Evolutionary conservation across 768 basidiomycete genomes (phyloP).

Genomic region (Leccinum boreale): DNA sequence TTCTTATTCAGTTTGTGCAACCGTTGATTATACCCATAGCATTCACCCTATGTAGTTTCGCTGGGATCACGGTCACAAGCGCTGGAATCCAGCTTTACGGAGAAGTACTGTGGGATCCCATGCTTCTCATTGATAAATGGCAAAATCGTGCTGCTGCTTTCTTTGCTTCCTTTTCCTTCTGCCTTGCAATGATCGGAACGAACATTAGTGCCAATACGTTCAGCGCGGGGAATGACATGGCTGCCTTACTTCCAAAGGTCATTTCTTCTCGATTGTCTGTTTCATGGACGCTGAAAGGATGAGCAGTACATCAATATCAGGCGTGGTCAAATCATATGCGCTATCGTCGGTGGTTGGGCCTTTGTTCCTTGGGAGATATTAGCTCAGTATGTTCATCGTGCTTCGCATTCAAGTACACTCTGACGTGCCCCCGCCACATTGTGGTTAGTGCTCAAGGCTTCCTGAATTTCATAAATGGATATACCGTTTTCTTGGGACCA

Average conservation of each 20-base stretch:
- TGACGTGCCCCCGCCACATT: too few relatives aligned
- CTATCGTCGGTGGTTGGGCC: slow-evolving; percentile 63
- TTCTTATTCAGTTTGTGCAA: slow-evolving; percentile 65
- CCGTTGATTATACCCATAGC: slow-evolving; percentile 73
- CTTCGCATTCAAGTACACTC: not conserved
- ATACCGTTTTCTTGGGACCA: slow-evolving; percentile 83
- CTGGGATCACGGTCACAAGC: slow-evolving; percentile 77
- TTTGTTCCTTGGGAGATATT: slow-evolving; percentile 85
- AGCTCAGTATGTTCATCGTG: slow-evolving; percentile 30
- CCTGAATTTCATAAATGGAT: slow-evolving; percentile 77
- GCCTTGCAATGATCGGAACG: slow-evolving; percentile 65
- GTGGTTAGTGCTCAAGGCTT: slow-evolving; percentile 56
- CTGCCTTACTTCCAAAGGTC: slow-evolving; percentile 62
- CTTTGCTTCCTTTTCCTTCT: slow-evolving; percentile 74
- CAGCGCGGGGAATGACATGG: slow-evolving; percentile 81
- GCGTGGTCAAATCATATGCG: slow-evolving; percentile 28
- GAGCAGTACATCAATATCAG: slow-evolving; percentile 29
- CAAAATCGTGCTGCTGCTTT: slow-evolving; percentile 83
- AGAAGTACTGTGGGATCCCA: slow-evolving; percentile 69
- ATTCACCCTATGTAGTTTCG: slow-evolving; percentile 74
- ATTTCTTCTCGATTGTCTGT: not conserved
- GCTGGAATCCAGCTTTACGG: slow-evolving; percentile 74
- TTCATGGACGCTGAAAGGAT: slow-evolving; percentile 1
- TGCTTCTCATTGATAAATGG: slow-evolving; percentile 74
- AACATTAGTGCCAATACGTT: slow-evolving; percentile 79